Evolutionary conservation across 352 stramenopile genomes (phyloP), one percentile per base, ranked within the genome.

Genomic region (Peronospora destructor): DNA sequence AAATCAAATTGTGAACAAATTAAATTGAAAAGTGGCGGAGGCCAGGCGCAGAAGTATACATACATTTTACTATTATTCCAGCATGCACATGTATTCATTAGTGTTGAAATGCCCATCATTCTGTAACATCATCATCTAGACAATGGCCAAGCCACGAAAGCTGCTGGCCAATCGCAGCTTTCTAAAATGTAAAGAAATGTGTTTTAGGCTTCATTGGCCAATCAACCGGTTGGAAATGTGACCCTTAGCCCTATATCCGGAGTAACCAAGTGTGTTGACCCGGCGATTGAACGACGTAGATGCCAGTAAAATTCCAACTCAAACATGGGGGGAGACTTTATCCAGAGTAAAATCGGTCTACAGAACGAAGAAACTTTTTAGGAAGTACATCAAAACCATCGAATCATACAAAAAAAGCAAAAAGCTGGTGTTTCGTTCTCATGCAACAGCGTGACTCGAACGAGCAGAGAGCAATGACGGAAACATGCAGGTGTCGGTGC

Each of bases 201-300:
- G 25, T 38, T 21, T 48, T 33, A 39, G 35, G 8, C 10, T 25
- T 45, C 17, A 36, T 4, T 32, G 28, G 14, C 53, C 46, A 61
- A 62, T 62, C 11, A 29, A 26, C 12, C 3, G n/a, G 9, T 12
- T 2, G 3, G 14, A 38, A 10, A 23, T 56, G 23, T 0, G 4
- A 43, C 16, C 45, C 32, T 1, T 25, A 57, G 7, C 46, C 57
- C 49, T 68, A 61, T 45, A 68, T 47, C 45, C 60, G 47, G 60
- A 68, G 13, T 45, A 1, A 10, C 26, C 1, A 23, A 45, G 35
- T 11, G 36, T 32, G 21, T 23, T 33, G 36, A 38, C 35, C 39
- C 43, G 37, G 23, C 54, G 53, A 60, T 59, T 38, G 35, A 60
- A 28, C 60, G 45, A 53, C 35, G 39, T 28, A 59, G 30, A 41